Percentiles rank a stretch among this genome's conserved stretches.
phyloP scores from a whole-genome alignment of 2,329 filamentous ascomycete species.

The Fusarium sp. region DNA sequence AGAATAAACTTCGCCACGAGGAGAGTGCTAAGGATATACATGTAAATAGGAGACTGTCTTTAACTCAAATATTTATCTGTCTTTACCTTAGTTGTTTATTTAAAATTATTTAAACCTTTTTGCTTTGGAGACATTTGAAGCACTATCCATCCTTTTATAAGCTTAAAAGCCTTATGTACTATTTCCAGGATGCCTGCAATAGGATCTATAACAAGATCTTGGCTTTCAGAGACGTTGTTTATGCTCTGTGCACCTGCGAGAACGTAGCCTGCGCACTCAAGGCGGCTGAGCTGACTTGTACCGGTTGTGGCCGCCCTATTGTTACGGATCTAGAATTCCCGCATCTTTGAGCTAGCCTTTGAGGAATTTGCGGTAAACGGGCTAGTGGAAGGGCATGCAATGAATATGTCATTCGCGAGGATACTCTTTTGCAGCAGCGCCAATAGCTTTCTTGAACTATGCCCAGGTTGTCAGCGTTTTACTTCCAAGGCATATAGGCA shows the following conservation, averaged over 20 bases:
- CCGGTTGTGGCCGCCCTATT: no score
- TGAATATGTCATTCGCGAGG: rapidly evolving
- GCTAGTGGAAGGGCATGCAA: rapidly evolving
- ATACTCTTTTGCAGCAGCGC: rapidly evolving
- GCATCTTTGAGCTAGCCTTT: rapidly evolving
- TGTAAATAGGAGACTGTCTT: background rate
- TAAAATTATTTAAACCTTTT: rapidly evolving
- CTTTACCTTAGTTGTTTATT: rapidly evolving
- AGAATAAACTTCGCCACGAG: no score
- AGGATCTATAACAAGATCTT: rapidly evolving
- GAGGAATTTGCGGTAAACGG: rapidly evolving
- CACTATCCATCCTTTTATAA: rapidly evolving
- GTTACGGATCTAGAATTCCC: rapidly evolving
- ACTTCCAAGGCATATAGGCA: rapidly evolving
- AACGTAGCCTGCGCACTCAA: no score
- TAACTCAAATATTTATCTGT: background rate
- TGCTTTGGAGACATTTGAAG: rapidly evolving
- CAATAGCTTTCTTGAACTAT: rapidly evolving
- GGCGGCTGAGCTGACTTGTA: no score
- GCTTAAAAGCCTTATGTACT: rapidly evolving
- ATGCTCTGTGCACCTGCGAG: rapidly evolving
- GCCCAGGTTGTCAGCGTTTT: no score
- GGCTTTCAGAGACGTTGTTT: no score
- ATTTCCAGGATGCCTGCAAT: rapidly evolving
- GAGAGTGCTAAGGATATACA: background rate